Base-by-base conservation (phyloP, 2,329 filamentous ascomycete species). In the Epicoccum sorghinum region DNA sequence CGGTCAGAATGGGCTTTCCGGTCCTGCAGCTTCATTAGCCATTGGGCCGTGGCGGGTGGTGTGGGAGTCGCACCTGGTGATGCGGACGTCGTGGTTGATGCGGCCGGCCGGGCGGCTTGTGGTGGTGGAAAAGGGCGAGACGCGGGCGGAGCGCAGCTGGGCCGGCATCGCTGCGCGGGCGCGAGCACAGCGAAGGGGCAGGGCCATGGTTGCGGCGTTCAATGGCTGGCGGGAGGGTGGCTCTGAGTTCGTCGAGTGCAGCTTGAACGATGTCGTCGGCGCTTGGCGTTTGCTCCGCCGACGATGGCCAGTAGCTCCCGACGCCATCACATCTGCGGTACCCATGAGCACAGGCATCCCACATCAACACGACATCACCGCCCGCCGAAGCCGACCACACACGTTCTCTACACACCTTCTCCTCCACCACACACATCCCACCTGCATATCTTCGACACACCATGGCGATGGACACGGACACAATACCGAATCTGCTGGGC, bases 1-100 rank as follows among this genome's bases (percentile, higher is more conserved):
- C 82, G 71, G 92, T 89, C 72, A 98, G 80, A 69, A 98, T 93
- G 59, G 95, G 93, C 83, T 96, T 97, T 77, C 95, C 95, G 54
- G 95, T 99, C 70, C 95, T 67, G 38, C 23, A 13, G 39, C 30
- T 7, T 22, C 8, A 47, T 67, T 37, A 66, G 62, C 50, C 4
- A 47, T 25, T n/a, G 25, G n/a, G 23, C 24, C 22, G 7, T 7
- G 27, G 29, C 18, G 14, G 30, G 38, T 23, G 30, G 50, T 37
- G 30, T 42, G 41, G 37, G 32, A 10, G 47, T 22, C 27, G 38
- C 60, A 65, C 65, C 65, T 86, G 59, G 93, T 96, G 73, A 99
- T 96, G 70, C 90, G 83, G 72, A 99, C 85, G 81, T 99, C 95
- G 74, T 91, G 90, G 60, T 86, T 71, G 63, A 74, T 50, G 39